A percentile compares a stretch with the other conserved stretches of the same genome.
These are phyloP conservation scores for Pelargonium fulgidum DNA, from an alignment of 441 rosid genomes.

Conservation along the genomic window DNA sequence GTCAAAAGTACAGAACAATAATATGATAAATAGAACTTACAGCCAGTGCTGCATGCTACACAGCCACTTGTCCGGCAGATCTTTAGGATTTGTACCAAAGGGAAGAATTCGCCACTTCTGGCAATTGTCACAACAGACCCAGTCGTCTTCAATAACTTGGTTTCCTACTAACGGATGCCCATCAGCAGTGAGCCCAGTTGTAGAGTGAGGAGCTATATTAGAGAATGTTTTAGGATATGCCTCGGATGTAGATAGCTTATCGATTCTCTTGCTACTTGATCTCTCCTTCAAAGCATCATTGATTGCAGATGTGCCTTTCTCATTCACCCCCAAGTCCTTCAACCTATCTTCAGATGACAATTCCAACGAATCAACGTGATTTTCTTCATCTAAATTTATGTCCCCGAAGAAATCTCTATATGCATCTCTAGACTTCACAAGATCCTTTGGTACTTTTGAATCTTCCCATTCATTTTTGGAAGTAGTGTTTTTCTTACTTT, in stretches of 20 bases:
- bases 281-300: conserved; percentile 38
- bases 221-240: conserved; percentile 23
- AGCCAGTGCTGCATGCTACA: conserved; percentile 96
- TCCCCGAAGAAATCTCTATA: conserved; percentile 82
- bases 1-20: conserved; percentile 7
- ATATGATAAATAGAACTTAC: conserved; percentile 48
- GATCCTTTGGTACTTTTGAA: conserved; percentile 36
- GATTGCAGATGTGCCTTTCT: conserved; percentile 29
- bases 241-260: conserved; percentile 28
- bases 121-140: conserved; percentile 64
- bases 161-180: conserved; percentile 41
- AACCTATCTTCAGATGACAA: conserved; percentile 26
- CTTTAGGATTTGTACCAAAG: conserved; percentile 45
- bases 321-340: conserved; percentile 37
- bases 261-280: conserved; percentile 30
- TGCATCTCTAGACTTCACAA: conserved; percentile 51
- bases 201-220: conserved; percentile 30
- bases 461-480: conserved; percentile 42
- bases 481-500: conserved; percentile 40
- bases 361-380: conserved; percentile 29
- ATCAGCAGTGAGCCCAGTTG: conserved; percentile 35
- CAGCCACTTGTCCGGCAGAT: conserved; percentile 88
- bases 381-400: conserved; percentile 26
- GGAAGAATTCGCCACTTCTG: conserved; percentile 94
- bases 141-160: conserved; percentile 57